Conservation (phyloP, 768 basidiomycete species). For the Boletus bicolor region DNA sequence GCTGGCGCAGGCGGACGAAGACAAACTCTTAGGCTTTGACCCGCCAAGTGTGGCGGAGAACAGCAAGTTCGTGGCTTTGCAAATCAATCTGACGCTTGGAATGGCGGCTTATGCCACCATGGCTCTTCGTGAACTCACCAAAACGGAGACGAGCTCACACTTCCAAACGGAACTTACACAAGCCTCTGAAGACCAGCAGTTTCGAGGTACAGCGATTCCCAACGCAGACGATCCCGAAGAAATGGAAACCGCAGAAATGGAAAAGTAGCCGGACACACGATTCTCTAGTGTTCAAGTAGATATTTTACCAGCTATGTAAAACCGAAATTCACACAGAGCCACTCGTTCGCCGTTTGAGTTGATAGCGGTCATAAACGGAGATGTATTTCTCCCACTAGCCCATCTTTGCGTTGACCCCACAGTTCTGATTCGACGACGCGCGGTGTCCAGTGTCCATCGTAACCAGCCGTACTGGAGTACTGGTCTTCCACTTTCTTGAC, state of each 20-base stretch:
- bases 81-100: slow-evolving; percentile 80
- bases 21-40: slow-evolving; percentile 80
- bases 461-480: not conserved
- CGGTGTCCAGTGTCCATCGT: not conserved
- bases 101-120: slow-evolving; percentile 97
- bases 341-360: not conserved
- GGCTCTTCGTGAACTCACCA: slow-evolving; percentile 93
- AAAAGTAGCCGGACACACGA: not conserved
- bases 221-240: slow-evolving; percentile 24
- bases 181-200: slow-evolving; percentile 79
- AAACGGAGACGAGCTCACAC: slow-evolving; percentile 92
- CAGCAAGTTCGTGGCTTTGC: slow-evolving; percentile 85
- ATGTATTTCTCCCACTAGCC: not conserved
- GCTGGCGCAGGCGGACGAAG: slow-evolving; percentile 94
- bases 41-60: slow-evolving; percentile 61
- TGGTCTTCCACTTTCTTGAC: not conserved
- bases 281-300: not conserved
- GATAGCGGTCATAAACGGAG: not conserved
- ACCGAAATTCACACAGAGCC: not conserved
- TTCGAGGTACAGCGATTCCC: slow-evolving; percentile 47
- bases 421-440: not conserved
- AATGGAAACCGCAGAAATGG: slow-evolving; percentile 5
- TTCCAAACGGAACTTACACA: slow-evolving; percentile 79
- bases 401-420: not conserved
- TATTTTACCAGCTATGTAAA: not conserved